Evolutionary conservation across 169 alveolate genomes (phyloP), one percentile per base, ranked within the genome.

Genomic region (Perkinsus olseni): DNA sequence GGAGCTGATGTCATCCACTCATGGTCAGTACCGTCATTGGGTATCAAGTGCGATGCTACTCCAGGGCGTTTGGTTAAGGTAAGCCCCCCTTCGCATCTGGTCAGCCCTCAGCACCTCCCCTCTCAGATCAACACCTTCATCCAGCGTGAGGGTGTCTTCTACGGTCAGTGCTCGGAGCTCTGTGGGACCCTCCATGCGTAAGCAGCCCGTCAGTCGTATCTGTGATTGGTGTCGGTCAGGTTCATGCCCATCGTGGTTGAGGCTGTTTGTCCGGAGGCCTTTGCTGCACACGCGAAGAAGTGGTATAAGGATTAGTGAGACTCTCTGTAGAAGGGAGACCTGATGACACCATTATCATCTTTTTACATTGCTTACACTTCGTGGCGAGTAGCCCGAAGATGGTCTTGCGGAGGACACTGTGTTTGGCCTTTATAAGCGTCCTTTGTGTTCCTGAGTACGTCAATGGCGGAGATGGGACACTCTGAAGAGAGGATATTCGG

Each of bases 231-330:
- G n/a, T n/a, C n/a, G 82, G 8, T 62, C 82, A 62, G 98, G 90
- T 97, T 97, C 92, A 97, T 97, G 99, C 99, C 99, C 50, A 97
- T 97, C 50, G 99, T 97, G 38, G 96, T 97, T 6, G 99, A 97
- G 95, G 99, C 98, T 0, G 98, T 96, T 28, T 92, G 97, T 39
- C 93, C 97, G 6, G 98, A 97, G 95, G 97, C 98, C 38, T 97
- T 97, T 92, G 98, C 99, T 4, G 98, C 98, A 37, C 99, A 97
- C 93, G 99, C 99, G 38, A 97, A 96, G 95, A 97, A 97, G 96
- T 97, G 97, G 95, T 97, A 97, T 95, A 95, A 94, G 93, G 99
- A 97, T 74, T 97, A 93, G 50, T 74, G 74, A 50, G 17, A 24
- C 28, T 13, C 13, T 20, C 3, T 4, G n/a, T 39, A 37, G 39